Evolutionary conservation across 148 eudicot genomes (phyloP).

Genomic region (Euryodendron excelsum): DNA sequence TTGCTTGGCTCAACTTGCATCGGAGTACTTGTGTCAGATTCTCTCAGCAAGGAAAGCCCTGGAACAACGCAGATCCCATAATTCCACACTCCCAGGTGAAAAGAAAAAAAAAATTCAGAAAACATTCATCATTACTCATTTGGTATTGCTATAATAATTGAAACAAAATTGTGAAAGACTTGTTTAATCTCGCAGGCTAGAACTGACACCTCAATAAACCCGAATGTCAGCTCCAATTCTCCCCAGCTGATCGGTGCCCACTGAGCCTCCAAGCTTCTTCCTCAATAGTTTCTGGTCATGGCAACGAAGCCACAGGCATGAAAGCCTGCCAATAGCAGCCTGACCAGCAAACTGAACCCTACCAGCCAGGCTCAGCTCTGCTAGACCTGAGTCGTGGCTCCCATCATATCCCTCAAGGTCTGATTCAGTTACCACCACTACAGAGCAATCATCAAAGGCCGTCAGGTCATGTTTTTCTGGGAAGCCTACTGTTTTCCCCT

Average conservation of each 20-base stretch:
- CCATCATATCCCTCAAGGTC: slow-evolving; percentile 57
- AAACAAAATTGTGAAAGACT: not conserved
- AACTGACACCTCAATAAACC: slow-evolving; percentile 22
- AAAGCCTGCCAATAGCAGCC: slow-evolving; percentile 50
- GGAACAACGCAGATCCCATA: too few species aligned
- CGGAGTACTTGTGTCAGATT: not conserved
- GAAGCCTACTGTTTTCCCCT: not conserved
- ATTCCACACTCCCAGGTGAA: not conserved
- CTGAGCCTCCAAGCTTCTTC: slow-evolving; percentile 13
- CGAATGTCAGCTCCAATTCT: slow-evolving; percentile 23
- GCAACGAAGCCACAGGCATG: slow-evolving; percentile 46
- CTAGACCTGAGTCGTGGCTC: slow-evolving; percentile 16
- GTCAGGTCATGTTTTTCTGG: slow-evolving; percentile 11
- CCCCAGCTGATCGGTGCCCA: slow-evolving; percentile 18
- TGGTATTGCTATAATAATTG: not conserved
- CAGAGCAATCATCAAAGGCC: slow-evolving; percentile 45
- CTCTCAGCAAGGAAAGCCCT: too few species aligned
- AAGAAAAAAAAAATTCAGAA: not conserved
- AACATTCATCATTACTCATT: not conserved
- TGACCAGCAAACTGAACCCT: slow-evolving; percentile 43
- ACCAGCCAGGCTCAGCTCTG: slow-evolving; percentile 29
- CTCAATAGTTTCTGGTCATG: slow-evolving; percentile 18
- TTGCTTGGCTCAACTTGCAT: not conserved
- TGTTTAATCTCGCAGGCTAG: not conserved
- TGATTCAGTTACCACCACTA: slow-evolving; percentile 49